Conservation (phyloP, 805 yeast genomes). For the Candida methanosorbosa region DNA sequence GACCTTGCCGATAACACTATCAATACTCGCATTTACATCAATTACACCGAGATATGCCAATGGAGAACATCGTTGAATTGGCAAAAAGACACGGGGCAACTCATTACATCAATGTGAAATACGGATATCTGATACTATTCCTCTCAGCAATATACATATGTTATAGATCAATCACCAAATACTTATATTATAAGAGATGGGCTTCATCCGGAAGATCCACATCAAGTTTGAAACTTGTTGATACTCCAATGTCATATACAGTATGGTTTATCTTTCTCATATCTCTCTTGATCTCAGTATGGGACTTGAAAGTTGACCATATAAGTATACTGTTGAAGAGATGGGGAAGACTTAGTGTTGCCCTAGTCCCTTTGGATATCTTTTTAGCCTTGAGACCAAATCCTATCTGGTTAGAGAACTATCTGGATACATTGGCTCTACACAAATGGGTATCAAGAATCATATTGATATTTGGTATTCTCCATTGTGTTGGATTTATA, state of each 20-base stretch:
- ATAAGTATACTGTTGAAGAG: conserved; percentile 39
- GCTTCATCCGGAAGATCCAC: conserved; percentile 29
- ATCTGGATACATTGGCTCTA: conserved; percentile 43
- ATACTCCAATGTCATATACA: conserved; percentile 21
- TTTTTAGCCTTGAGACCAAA: conserved; percentile 49
- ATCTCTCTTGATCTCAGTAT: conserved; percentile 19
- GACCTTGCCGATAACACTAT: no score
- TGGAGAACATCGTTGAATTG: conserved; percentile 2
- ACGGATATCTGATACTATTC: conserved; percentile 45
- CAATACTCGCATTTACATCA: no score
- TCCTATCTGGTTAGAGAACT: conserved; percentile 36
- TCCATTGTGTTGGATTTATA: conserved; percentile 48
- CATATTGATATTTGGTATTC: conserved; percentile 32
- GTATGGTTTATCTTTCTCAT: conserved; percentile 11
- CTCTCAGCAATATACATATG: conserved; percentile 32
- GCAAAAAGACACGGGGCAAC: conserved; percentile 39
- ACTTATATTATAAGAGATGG: conserved; percentile 28
- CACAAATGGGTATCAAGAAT: conserved; percentile 71
- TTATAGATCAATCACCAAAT: conserved; percentile 13
- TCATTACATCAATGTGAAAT: conserved; percentile 50
- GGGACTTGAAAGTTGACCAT: conserved; percentile 25
- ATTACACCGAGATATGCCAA: not conserved
- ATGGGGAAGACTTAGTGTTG: conserved; percentile 53
- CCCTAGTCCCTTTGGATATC: conserved; percentile 49
- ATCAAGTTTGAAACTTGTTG: conserved; percentile 20